Base-by-base conservation (phyloP, 257 asterid genomes). In the Oldenlandia corymbosa region DNA sequence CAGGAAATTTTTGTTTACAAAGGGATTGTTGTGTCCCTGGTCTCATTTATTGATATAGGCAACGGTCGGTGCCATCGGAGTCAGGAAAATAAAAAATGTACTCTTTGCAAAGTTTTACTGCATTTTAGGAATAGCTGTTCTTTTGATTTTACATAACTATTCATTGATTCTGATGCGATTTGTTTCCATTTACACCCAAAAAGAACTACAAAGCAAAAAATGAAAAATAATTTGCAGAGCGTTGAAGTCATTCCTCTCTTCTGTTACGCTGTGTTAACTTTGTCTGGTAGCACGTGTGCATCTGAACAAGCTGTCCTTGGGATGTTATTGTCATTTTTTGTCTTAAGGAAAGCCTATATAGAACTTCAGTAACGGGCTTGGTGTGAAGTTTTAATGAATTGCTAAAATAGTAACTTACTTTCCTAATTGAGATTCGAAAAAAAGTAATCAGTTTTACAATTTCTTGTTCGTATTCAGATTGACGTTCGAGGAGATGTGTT, bases 401-500 rank as follows among this genome's bases (percentile, higher is more conserved):
- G n/a, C n/a, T n/a, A n/a, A n/a, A n/a, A n/a, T n/a, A n/a, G n/a
- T n/a, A n/a, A n/a, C n/a, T n/a, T n/a, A 23, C 10, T 16, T 10
- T 18, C 12, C 16, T 10, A 7, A 36, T 17, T 58, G 41, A 58
- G n/a, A 47, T 67, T 32, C 36, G 1, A 3, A 46, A 46, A 28
- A 17, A 20, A 18, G n/a, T 57, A 1, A 47, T 24, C 10, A 32
- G 12, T 48, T 12, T 72, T 0, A 57, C 27, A 47, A 72, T 50
- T 49, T 26, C 23, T 53, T 31, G 23, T 1, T 23, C 34, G 28
- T 67, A 18, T 75, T 58, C 58, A 90, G 97, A 84, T 90, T 70
- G 97, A 90, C 71, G 71, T 87, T 57, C 86, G 97, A 32, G 97
- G 95, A 50, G 70, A 85, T 70, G 42, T 87, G 58, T 81, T 85